Evolutionary conservation across 2,329 filamentous ascomycete species (phyloP).

Genomic region (Truncatella angustata): DNA sequence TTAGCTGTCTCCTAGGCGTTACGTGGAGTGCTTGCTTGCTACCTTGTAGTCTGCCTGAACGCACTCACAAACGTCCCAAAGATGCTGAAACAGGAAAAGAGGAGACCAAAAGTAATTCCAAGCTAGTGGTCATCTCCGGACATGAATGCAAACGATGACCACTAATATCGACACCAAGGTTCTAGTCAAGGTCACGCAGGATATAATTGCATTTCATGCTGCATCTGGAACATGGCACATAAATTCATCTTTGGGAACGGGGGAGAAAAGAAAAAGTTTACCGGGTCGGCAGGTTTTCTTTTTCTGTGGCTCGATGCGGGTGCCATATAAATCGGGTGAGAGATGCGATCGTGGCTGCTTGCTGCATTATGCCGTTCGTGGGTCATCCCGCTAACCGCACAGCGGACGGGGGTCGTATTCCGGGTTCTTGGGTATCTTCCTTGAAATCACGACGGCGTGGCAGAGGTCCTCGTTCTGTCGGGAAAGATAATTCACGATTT

Average conservation of each 20-base stretch:
- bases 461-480: no score
- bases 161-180: background rate
- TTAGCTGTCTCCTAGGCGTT: background rate
- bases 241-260: no score
- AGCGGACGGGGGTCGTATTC: no score
- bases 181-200: no score
- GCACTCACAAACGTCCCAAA: background rate
- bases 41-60: background rate
- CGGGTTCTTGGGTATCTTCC: no score
- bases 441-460: no score
- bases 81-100: background rate
- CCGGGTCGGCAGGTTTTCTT: background rate
- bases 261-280: no score
- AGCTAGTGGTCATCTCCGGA: background rate
- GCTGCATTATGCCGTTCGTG: no score
- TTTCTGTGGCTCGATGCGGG: background rate
- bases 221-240: no score
- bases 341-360: background rate
- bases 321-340: background rate
- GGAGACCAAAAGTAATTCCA: background rate
- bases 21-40: background rate
- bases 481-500: no score
- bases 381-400: no score
- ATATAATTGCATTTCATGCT: background rate
- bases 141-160: no score